Evolutionary conservation across 495 filamentous ascomycete species (phyloP), one percentile per base, ranked within the genome.

Genomic region (Platismatia glauca): DNA sequence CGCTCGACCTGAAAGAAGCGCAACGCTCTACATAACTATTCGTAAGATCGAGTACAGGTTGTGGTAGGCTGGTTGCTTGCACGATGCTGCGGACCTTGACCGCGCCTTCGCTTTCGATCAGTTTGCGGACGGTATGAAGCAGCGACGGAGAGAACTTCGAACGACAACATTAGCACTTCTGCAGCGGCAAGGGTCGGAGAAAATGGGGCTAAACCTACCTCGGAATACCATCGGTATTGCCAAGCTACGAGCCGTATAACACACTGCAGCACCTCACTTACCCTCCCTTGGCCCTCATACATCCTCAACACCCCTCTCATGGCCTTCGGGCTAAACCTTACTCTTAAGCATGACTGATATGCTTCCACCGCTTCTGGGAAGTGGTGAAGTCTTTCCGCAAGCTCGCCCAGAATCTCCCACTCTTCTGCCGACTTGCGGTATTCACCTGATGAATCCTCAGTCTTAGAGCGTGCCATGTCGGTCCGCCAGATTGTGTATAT

Each of bases 401-500:
- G 79, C 68, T 91, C 89, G 58, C 95, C 94, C 3, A 98, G 85
- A 62, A 98, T 96, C 75, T 98, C 94, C 94, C 93, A 97, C 73
- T 98, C 94, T 63, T 95, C 90, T 12, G 94, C 86, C 4, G 88
- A 91, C 74, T 97, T 98, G 75, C 90, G 92, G 78, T 97, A 97
- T 55, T 90, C 86, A 69, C 93, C 86, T 44, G 88, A 84, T 71
- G 96, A 91, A 52, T 93, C 89, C 27, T 89, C 86, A 69, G 86
- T 93, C 27, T 59, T 61, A 24, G 63, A 39, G 29, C 96, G 93
- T 7, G 90, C 89, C 84, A 97, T 89, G 74, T 97, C 95, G 4
- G 94, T 96, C 44, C 94, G 86, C 94, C 94, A 98, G 71, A 98
- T 97, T 44, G 94, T 97, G 76, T 97, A 98, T 61, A 98, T 91